Conservation (phyloP, 1,284 basidiomycete genomes). For the Malassezia japonica region DNA sequence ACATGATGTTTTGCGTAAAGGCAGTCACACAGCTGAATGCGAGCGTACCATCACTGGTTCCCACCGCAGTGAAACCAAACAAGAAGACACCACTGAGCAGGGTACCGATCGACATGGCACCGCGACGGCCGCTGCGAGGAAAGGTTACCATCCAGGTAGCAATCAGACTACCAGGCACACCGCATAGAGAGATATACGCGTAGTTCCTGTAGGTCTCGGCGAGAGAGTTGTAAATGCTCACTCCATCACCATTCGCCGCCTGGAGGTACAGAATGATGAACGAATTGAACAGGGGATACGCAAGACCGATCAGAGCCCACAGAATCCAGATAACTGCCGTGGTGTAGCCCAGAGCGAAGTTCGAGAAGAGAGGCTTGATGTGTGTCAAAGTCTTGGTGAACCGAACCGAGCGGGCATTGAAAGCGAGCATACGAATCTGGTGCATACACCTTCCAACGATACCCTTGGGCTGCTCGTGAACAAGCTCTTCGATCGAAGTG, state of each 20-base stretch:
- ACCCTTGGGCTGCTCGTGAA: neutral
- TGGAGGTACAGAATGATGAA: slow-evolving; percentile 44
- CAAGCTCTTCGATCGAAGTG: slow-evolving; percentile 16
- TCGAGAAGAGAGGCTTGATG: slow-evolving; percentile 38
- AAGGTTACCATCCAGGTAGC: slow-evolving; percentile 45
- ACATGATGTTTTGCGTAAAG: slow-evolving; percentile 38
- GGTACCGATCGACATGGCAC: slow-evolving; percentile 44
- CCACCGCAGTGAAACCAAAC: slow-evolving; percentile 39
- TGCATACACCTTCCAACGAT: slow-evolving; percentile 3
- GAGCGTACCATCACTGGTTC: slow-evolving; percentile 26
- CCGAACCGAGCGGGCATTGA: neutral
- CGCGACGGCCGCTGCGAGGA: slow-evolving; percentile 39
- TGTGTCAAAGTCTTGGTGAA: slow-evolving; percentile 13
- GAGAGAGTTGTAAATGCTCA: slow-evolving; percentile 5
- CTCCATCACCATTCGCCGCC: slow-evolving; percentile 2
- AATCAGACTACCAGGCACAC: slow-evolving; percentile 42
- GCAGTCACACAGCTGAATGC: slow-evolving; percentile 40
- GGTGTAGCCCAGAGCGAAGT: slow-evolving; percentile 34
- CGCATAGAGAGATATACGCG: slow-evolving; percentile 44
- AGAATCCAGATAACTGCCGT: slow-evolving; percentile 33
- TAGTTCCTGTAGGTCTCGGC: slow-evolving; percentile 39
- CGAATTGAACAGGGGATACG: slow-evolving; percentile 47
- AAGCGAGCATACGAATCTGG: neutral
- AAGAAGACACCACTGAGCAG: slow-evolving; percentile 44
- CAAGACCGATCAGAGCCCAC: slow-evolving; percentile 46